Base-by-base conservation (phyloP, 2,329 filamentous ascomycete species). In the Ilyonectria destructans region DNA sequence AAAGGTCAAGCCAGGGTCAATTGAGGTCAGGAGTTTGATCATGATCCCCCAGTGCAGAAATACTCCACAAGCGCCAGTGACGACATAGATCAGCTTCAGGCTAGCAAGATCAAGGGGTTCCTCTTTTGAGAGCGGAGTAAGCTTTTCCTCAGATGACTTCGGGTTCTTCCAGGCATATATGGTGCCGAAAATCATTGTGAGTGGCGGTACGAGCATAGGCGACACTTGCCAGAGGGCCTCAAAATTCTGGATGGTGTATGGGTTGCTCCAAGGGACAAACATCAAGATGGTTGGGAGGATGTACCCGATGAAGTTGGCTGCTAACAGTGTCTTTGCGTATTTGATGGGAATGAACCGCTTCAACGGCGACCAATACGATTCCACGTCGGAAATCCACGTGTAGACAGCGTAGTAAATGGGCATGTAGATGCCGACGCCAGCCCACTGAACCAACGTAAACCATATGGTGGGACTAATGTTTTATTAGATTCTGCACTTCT, bases 351-450 rank as follows among this genome's bases (percentile, higher is more conserved):
- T 37, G 13, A 54, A 43, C 35, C 62, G 33, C 21, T 19, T 40
- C 2, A 65, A 37, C 3, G 62, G 56, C 62, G 55, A 65, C 62
- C 56, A 65, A 26, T 59, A 65, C n/a, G 46, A 45, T 29, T 59
- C 37, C 1, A 3, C 10, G 31, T 65, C 48, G 26, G 62, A 59
- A 12, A 46, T 19, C 19, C 29, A 40, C 6, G 62, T 65, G 26
- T 65, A 65, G 6, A 19, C 26, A 19, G 48, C 62, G 13, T 37
- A 65, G 19, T 65, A 65, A 8, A 65, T 35, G 3, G 55, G 48
- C 19, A 55, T 54, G 4, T 10, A 29, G 12, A 58, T 17, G 26
- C 48, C 56, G 10, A 55, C 33, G 7, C 62, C 54, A 7, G 19
- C 31, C 7, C n/a, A 55, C 2, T 55, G 62, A 23, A 33, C 40